A percentile compares a stretch with the other conserved stretches of the same genome.
Evolutionary conservation across 1,139 yeast species (phyloP).

Genomic region (Ogataea hybrid): DNA sequence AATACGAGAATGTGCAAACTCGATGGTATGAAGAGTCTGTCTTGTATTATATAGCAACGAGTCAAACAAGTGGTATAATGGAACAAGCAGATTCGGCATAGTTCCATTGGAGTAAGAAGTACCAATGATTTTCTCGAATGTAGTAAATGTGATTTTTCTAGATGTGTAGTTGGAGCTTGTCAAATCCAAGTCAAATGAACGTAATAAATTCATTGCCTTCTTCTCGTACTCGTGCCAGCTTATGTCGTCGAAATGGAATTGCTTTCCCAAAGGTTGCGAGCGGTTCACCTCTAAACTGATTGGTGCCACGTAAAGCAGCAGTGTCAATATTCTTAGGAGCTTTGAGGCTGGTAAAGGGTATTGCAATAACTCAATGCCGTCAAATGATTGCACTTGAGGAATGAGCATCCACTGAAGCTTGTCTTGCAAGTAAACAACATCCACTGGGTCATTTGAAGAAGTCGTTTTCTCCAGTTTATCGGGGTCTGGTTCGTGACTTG

Average conservation of each 20-base stretch:
- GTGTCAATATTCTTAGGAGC: slow-evolving; percentile 41
- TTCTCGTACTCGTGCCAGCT: slow-evolving; percentile 39
- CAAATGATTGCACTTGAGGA: slow-evolving; percentile 30
- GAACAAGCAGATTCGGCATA: slow-evolving; percentile 37
- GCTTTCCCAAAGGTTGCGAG: slow-evolving; percentile 12
- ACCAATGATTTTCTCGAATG: slow-evolving; percentile 20
- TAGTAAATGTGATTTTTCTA: slow-evolving; percentile 28
- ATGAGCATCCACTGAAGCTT: slow-evolving; percentile 26
- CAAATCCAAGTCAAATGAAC: slow-evolving; percentile 42
- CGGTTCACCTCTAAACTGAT: slow-evolving; percentile 22
- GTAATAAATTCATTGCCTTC: slow-evolving; percentile 38
- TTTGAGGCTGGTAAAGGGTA: slow-evolving; percentile 37
- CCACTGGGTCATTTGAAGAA: slow-evolving; percentile 9
- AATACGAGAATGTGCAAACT: slow-evolving; percentile 36
- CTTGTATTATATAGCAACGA: slow-evolving; percentile 27
- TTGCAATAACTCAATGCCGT: slow-evolving; percentile 33
- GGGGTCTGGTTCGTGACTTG: slow-evolving; percentile 1
- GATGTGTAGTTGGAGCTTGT: slow-evolving; percentile 27
- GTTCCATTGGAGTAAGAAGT: slow-evolving; percentile 14
- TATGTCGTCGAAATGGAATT: slow-evolving; percentile 11
- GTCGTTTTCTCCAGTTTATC: slow-evolving; percentile 6
- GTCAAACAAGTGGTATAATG: slow-evolving; percentile 38
- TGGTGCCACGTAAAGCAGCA: slow-evolving; percentile 40
- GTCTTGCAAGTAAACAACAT: slow-evolving; percentile 18
- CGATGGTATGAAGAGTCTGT: slow-evolving; percentile 1